Evolutionary conservation across 805 yeast genomes (phyloP).

Genomic region (Kodamaea neixiangensis): DNA sequence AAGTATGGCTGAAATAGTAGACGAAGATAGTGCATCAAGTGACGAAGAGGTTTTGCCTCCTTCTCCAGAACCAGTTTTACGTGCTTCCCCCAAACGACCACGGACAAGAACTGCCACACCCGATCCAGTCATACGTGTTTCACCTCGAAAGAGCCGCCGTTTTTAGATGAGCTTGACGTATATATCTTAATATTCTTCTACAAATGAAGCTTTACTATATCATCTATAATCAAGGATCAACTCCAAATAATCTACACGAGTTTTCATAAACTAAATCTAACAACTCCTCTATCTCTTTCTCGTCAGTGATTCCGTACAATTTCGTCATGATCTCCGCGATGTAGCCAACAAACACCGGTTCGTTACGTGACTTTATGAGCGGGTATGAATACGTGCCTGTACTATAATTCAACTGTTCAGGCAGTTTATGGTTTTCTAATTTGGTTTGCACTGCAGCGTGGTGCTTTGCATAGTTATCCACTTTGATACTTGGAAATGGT

Average conservation of each 20-base stretch:
- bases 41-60: slow-evolving; percentile 3
- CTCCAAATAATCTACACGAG: slow-evolving; percentile 33
- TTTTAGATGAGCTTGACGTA: background rate
- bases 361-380: slow-evolving; percentile 82
- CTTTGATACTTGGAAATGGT: slow-evolving; percentile 66
- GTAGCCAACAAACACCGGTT: slow-evolving; percentile 83
- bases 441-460: slow-evolving; percentile 3
- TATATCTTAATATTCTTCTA: no score
- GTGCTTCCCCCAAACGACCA: background rate
- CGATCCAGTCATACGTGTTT: background rate
- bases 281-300: slow-evolving; percentile 31
- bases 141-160: slow-evolving; percentile 6
- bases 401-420: slow-evolving; percentile 12
- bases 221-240: slow-evolving; percentile 4
- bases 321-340: slow-evolving; percentile 59
- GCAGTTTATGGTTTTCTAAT: slow-evolving; percentile 11
- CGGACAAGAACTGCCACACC: slow-evolving; percentile 3
- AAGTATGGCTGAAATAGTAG: background rate
- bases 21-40: background rate
- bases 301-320: slow-evolving; percentile 30
- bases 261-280: slow-evolving; percentile 38
- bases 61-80: background rate
- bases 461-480: slow-evolving; percentile 54
- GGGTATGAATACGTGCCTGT: slow-evolving; percentile 39
- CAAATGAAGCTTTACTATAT: no score